Evolutionary conservation across 164 flowering plant genomes (phyloP).

Genomic region (Annona squamosa): DNA sequence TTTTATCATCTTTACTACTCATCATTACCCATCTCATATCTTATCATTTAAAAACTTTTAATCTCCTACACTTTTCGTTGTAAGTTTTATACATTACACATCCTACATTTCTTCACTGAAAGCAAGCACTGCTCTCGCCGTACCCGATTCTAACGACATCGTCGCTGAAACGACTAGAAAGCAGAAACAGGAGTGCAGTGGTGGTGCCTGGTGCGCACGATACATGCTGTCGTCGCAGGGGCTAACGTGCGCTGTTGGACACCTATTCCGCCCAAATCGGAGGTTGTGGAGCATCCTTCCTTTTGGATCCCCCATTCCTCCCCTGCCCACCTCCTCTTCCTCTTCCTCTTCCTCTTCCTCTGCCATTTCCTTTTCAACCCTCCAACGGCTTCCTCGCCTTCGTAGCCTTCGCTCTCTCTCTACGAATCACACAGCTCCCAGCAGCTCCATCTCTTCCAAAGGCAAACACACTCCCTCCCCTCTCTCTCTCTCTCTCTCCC

Average conservation of each 20-base stretch:
- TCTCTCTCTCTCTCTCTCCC: background rate
- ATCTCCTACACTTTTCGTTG: no score
- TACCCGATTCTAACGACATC: no score
- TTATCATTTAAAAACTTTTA: no score
- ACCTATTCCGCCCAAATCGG: background rate
- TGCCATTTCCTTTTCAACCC: background rate
- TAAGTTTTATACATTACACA: no score
- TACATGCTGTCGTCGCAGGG: slow-evolving; percentile 16
- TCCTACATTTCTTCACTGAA: no score
- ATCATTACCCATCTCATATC: no score
- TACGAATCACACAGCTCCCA: background rate
- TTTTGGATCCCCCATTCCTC: slow-evolving; percentile 3
- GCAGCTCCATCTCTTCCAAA: background rate
- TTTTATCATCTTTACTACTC: no score
- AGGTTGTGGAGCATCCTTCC: slow-evolving; percentile 15
- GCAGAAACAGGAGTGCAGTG: no score
- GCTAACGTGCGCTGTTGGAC: slow-evolving; percentile 15
- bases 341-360: background rate
- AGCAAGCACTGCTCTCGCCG: no score
- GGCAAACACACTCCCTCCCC: background rate
- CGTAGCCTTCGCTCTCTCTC: slow-evolving; percentile 3
- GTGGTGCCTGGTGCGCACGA: no score
- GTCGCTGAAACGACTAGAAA: no score
- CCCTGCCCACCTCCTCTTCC: background rate
- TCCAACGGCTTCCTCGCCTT: slow-evolving; percentile 5